phyloP scores from a whole-genome alignment of 495 filamentous ascomycete species.

The Beverwykella pulmonaria region DNA sequence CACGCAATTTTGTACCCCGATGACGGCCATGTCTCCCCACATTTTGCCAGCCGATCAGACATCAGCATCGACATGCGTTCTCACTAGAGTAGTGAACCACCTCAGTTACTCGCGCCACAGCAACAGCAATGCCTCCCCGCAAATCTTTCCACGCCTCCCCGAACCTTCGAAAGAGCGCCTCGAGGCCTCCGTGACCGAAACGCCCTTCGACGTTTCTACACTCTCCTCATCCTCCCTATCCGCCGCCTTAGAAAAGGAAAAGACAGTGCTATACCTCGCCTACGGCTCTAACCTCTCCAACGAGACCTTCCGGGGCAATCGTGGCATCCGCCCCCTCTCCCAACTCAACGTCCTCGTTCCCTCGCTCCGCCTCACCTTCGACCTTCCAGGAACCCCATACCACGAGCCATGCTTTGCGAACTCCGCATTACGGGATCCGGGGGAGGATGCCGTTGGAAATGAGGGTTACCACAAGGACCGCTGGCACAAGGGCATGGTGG shows the following conservation, averaged over 20 bases:
- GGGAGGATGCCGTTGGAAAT: not conserved
- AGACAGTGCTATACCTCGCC: slow-evolving; percentile 83
- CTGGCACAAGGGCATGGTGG: slow-evolving; percentile 81
- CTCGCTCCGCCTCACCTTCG: slow-evolving; percentile 73
- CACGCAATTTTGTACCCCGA: slow-evolving; percentile 23
- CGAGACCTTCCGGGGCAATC: slow-evolving; percentile 71
- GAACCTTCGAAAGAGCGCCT: slow-evolving; percentile 22
- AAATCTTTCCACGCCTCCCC: slow-evolving; percentile 8
- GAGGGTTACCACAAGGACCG: slow-evolving; percentile 51
- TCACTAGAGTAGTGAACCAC: not conserved
- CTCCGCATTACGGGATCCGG: slow-evolving; percentile 58
- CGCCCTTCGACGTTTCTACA: slow-evolving; percentile 1
- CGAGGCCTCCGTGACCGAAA: slow-evolving; percentile 27
- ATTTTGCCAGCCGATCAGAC: not conserved
- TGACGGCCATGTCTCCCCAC: slow-evolving; percentile 5
- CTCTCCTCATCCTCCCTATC: not conserved
- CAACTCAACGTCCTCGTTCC: slow-evolving; percentile 80
- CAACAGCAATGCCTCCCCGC: not conserved
- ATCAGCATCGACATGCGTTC: not conserved
- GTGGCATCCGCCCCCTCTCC: slow-evolving; percentile 78
- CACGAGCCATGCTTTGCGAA: slow-evolving; percentile 91
- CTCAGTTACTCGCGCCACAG: not conserved
- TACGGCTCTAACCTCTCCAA: slow-evolving; percentile 89
- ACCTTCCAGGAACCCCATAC: slow-evolving; percentile 85
- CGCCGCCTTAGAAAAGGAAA: slow-evolving; percentile 27